These are phyloP conservation scores for Endotrypanum monterogeii DNA, from an alignment of 208 protist genomes.

Conservation along the genomic window DNA sequence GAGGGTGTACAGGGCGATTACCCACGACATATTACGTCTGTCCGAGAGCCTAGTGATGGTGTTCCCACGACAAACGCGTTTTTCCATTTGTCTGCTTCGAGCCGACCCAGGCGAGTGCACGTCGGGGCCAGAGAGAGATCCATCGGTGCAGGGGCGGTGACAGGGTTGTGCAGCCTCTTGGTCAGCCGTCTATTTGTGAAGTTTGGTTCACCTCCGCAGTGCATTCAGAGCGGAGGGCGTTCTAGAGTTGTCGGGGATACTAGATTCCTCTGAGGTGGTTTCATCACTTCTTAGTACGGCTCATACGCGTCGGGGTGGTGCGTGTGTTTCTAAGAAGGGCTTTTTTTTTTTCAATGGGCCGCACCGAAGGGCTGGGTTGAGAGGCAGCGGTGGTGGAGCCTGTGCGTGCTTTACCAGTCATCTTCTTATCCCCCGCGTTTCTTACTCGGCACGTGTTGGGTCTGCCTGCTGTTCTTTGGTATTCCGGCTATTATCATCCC, in stretches of 20 bases:
- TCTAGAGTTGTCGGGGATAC: constrained; percentile 14
- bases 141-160: constrained; percentile 18
- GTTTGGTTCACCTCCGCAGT: constrained; percentile 31
- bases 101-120: constrained; percentile 24
- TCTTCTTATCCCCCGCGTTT: neutral
- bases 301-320: neutral
- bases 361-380: neutral
- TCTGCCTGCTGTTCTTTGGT: neutral
- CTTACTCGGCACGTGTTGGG: neutral
- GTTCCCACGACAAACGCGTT: constrained; percentile 31
- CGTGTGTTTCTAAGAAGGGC: neutral
- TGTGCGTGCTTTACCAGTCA: neutral
- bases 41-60: constrained; percentile 37
- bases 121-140: constrained; percentile 10
- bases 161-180: constrained; percentile 27
- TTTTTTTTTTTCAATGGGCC: neutral
- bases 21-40: constrained; percentile 23
- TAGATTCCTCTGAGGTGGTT: neutral
- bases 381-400: neutral
- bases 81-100: constrained; percentile 15
- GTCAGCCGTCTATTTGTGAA: constrained; percentile 31
- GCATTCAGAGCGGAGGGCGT: constrained; percentile 35
- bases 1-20: constrained; percentile 22
- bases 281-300: neutral
- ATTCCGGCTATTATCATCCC: neutral